Base-by-base conservation (phyloP, 2,329 filamentous ascomycete genomes). In the Colletotrichum scovillei region DNA sequence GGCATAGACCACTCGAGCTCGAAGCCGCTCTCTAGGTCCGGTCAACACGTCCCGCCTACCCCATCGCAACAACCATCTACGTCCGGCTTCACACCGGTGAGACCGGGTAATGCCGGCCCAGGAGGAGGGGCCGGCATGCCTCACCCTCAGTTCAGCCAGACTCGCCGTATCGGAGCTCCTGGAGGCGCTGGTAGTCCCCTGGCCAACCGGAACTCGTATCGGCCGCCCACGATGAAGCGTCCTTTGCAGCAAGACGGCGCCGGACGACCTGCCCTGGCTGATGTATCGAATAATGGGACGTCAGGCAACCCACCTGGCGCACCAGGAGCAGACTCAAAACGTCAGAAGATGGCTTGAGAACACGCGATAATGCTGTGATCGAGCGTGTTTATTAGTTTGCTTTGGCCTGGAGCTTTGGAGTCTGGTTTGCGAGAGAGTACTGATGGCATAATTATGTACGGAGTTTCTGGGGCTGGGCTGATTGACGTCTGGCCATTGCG, bases 1-100 rank as follows among this genome's bases (percentile, higher is more conserved):
- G 95, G 95, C 2, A 89, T 98, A 52, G 95, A 98, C 78, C 94
- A 97, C 79, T 91, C 85, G 26, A 92, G 90, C 64, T 95, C 93
- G 5, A 92, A 92, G 65, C 94, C 95, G 0, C 84, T 98, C 2
- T 88, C 88, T 4, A 89, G 88, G 74, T 87, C 86, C 58, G 84
- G 87, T 0, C 85, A 89, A 75, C 89, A 91, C 71, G 84, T 90
- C 0, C 80, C 86, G 1, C 85, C 87, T 1, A 42, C 76, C 1
- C 78, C 80, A 63, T 77, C 77, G 24, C 78, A 81, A 11, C 67
- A 67, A 19, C 56, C 67, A 69, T 52, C 73, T 68, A 76, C 11
- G 22, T 77, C 74, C 6, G 69, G 73, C 3, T 75, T 76, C 52
- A 76, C 69, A 28, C 74, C 74, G 3, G 73, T 75, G 1, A 67